Evolutionary conservation across 768 basidiomycete genomes (phyloP), one percentile per base, ranked within the genome.

Genomic region (Amanita rubescens): DNA sequence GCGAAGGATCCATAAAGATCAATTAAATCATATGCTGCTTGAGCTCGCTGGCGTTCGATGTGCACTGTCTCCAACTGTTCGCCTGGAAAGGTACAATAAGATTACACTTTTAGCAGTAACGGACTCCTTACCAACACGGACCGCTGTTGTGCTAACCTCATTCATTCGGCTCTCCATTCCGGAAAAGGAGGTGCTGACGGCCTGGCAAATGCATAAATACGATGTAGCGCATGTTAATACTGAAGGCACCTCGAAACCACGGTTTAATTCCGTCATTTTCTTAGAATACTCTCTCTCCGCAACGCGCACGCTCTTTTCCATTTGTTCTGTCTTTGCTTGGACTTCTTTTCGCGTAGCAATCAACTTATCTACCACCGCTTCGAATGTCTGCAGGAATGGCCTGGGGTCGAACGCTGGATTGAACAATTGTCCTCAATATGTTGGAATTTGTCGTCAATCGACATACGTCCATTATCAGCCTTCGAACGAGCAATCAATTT

Each of bases 21-120:
- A 46, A 98, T 88, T 22, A 99, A 71, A 63, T 98, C 89, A 59
- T 92, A 87, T 0, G 96, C 93, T 6, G 94, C 94, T 62, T 94
- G 91, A 2, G 94, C 95, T 58, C 94, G 76, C 66, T 92, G 89
- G 14, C 95, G 80, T 58, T 94, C 89, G 51, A 92, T 80, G 64
- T 96, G 94, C 15, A 97, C 84, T 0, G 88, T 89, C 69, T 99
- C 95, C 39, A 99, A 79, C 67, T 98, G 93, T 70, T 98, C 95
- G 39, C 94, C 93, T 94, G 62, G 14, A 24, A 9, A 12, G 22
- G 32, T 32, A 38, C 43, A 38, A 54, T 54, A 32, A 44, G 57
- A 51, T 49, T 54, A 27, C n/a, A 5, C 34, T 32, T 22, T 19
- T 39, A 11, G 15, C 24, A 19, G 20, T 15, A 27, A 46, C 57